Conservation (phyloP, 2,329 filamentous ascomycete species). For the Drechslerella coelobrocha region DNA sequence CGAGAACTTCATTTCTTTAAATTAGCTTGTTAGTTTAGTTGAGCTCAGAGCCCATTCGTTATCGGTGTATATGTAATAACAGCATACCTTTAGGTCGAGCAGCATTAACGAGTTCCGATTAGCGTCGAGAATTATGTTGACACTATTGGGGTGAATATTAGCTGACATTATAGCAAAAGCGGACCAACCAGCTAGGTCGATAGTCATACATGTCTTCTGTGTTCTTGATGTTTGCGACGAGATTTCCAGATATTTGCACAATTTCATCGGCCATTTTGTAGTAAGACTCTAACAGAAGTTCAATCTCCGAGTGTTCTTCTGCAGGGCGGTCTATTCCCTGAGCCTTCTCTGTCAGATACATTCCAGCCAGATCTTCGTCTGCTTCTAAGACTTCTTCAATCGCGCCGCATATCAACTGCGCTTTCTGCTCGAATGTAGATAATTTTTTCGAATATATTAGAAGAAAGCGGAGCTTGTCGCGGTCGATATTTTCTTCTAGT, state of each 20-base stretch:
- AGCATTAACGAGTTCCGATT: slow-evolving; percentile 99
- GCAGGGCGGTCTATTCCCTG: slow-evolving; percentile 74
- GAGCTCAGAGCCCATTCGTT: not conserved
- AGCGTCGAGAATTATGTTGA: slow-evolving; percentile 94
- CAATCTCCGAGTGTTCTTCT: slow-evolving; percentile 92
- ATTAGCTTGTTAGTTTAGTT: slow-evolving; percentile 5
- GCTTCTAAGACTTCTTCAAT: slow-evolving; percentile 95
- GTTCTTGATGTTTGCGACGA: slow-evolving; percentile 93
- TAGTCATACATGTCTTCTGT: slow-evolving; percentile 90
- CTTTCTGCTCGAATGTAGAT: slow-evolving; percentile 97
- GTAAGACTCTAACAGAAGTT: slow-evolving; percentile 95
- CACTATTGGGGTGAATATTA: slow-evolving; percentile 63
- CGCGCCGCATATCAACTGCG: slow-evolving; percentile 88
- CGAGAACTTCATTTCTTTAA: slow-evolving; percentile 66
- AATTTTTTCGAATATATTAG: slow-evolving; percentile 94
- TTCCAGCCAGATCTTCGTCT: slow-evolving; percentile 89
- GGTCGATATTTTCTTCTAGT: slow-evolving; percentile 93
- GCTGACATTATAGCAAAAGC: not conserved
- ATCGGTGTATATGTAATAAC: not conserved
- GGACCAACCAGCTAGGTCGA: not conserved
- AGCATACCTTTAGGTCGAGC: slow-evolving; percentile 75
- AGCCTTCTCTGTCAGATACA: slow-evolving; percentile 93
- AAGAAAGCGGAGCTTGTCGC: slow-evolving; percentile 87
- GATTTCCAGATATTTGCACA: slow-evolving; percentile 88
- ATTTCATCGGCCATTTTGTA: slow-evolving; percentile 98